Percentiles rank a stretch among this genome's conserved stretches.
phyloP scores from a whole-genome alignment of 495 filamentous ascomycete genomes.

The Tuber brumale region DNA sequence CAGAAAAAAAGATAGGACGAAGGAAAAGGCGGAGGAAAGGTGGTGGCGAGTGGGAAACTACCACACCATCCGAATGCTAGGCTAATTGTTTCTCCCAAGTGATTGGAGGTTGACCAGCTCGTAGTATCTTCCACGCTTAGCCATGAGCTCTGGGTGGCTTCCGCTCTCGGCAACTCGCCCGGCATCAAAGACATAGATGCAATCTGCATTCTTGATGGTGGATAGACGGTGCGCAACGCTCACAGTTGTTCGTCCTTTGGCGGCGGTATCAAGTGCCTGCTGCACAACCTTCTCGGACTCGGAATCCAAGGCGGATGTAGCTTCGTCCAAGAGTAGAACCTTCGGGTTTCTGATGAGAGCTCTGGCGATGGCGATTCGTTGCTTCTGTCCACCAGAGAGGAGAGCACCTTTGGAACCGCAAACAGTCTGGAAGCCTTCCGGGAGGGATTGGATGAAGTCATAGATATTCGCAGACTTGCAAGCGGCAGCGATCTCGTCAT shows the following conservation, averaged over 20 bases:
- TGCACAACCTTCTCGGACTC: constrained; percentile 80
- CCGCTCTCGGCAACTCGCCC: constrained; percentile 68
- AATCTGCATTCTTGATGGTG: constrained; percentile 74
- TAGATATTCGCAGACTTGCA: constrained; percentile 89
- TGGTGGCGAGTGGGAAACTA: not conserved
- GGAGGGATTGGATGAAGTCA: constrained; percentile 64
- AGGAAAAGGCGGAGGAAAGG: not conserved
- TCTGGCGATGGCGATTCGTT: constrained; percentile 68
- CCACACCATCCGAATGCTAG: not conserved
- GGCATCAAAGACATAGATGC: constrained; percentile 77
- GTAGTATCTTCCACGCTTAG: constrained; percentile 61
- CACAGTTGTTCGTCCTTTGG: constrained; percentile 68
- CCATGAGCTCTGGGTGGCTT: constrained; percentile 62
- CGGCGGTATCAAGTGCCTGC: constrained; percentile 66
- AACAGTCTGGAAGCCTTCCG: constrained; percentile 65
- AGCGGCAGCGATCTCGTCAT: constrained; percentile 63
- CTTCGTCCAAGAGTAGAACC: constrained; percentile 71
- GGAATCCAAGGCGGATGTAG: constrained; percentile 72
- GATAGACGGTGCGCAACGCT: constrained; percentile 71
- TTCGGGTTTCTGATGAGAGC: constrained; percentile 66
- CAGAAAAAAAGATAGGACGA: not conserved
- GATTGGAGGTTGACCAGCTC: constrained; percentile 76
- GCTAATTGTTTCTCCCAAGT: constrained; percentile 54
- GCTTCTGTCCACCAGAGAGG: constrained; percentile 77
- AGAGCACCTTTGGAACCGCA: constrained; percentile 72